Percentiles rank a stretch among this genome's conserved stretches.
phyloP scores from a whole-genome alignment of 176 grass and related monocot species.

The maize (Zea mays) region Zm-B73-REFERENCE-NAM-5.0 NC_050102.1:150378001-150378500 shows the following conservation, averaged over 20 bases:
- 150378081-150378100: slow-evolving; percentile 36
- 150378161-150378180: slow-evolving; percentile 14
- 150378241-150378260: slow-evolving; percentile 14
- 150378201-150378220: slow-evolving; percentile 1
- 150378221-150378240: slow-evolving; percentile 21
- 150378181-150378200: background rate
- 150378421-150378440: background rate
- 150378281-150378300: slow-evolving; percentile 19
- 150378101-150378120: slow-evolving; percentile 20
- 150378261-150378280: background rate
- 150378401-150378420: slow-evolving; percentile 40
- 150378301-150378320: background rate
- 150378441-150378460: background rate
- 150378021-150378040: background rate
- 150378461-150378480: background rate
- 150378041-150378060: slow-evolving; percentile 1
- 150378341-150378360: slow-evolving; percentile 3
- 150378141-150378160: background rate
- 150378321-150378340: background rate
- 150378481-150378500: slow-evolving; percentile 33
- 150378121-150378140: slow-evolving; percentile 30
- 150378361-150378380: slow-evolving; percentile 22
- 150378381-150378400: slow-evolving; percentile 23
- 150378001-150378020: slow-evolving; percentile 1
- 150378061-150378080: slow-evolving; percentile 21